Base-by-base conservation (phyloP, 148 eudicot genomes). In the Salicornia ramosissima region DNA sequence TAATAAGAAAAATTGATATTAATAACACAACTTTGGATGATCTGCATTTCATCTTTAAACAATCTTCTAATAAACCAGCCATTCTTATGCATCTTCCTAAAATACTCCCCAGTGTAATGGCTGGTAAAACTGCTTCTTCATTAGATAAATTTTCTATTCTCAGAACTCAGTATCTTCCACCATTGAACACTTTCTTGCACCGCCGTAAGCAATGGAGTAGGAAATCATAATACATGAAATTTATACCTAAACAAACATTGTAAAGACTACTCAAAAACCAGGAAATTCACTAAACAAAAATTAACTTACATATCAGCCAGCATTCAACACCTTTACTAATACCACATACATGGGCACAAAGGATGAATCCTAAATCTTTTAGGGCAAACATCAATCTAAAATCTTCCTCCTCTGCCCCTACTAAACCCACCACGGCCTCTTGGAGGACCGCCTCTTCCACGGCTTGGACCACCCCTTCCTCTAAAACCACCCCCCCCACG, bases 361-460 rank as follows among this genome's bases (percentile, higher is more conserved):
- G 30, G 56, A 43, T 30, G 13, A 56, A 65, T 65, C 36, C 59
- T 21, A 12, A 25, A 54, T 50, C n/a, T 8, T 33, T n/a, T 19
- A 55, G n/a, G 33, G 14, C 13, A 73, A 52, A 25, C 9, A 4
- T 6, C 19, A 42, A 21, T 40, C 66, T 80, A 80, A 67, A 40
- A 80, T 52, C 82, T 66, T 25, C 83, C 83, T 14, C 83, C 83
- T 73, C 89, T 78, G 19, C 87, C 90, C 72, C 87, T 77, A 10
- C 81, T 75, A 70, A 79, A 80, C 36, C 87, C 82, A 64, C 90
- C 87, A 69, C 89, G 83, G 33, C 81, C 85, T 60, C 84, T 80
- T 24, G 83, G 82, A 47, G 82, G 82, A 26, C 75, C n/a, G n/a
- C n/a, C 80, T 33, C 87, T 65, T 33, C 87, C 80, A 15, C 89